A percentile compares a stretch with the other conserved stretches of the same genome.
These are phyloP conservation scores for Aspergillus calidoustus DNA, from an alignment of 2,329 filamentous ascomycete genomes.

Conservation along the genomic window DNA sequence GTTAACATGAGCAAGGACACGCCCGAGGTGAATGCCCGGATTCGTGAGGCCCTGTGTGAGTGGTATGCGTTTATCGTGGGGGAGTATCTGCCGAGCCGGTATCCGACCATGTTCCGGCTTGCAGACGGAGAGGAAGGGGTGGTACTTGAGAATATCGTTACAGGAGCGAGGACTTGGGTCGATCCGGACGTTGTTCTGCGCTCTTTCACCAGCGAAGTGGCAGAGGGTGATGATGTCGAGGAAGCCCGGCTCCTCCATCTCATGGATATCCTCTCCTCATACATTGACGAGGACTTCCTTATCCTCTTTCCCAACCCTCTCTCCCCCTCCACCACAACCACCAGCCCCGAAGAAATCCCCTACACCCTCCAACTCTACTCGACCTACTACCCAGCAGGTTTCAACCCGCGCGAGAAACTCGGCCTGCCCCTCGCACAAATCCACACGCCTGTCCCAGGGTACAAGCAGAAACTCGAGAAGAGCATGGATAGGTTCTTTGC, in stretches of 20 bases:
- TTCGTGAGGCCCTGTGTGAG: conserved; percentile 57
- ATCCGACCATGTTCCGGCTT: conserved; percentile 57
- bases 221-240: neutral
- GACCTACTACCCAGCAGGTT: conserved; percentile 63
- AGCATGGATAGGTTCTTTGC: conserved; percentile 68
- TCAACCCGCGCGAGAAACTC: conserved; percentile 61
- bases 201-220: neutral
- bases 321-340: conserved; percentile 23
- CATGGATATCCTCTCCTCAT: conserved; percentile 54
- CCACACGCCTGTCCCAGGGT: conserved; percentile 63
- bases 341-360: conserved; percentile 29
- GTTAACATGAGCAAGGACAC: conserved; percentile 34
- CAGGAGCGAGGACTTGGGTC: conserved; percentile 47
- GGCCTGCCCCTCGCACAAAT: conserved; percentile 58
- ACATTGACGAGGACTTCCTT: conserved; percentile 65
- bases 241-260: conserved; percentile 21
- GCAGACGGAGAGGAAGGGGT: conserved; percentile 22
- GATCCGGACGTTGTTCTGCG: neutral
- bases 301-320: conserved; percentile 55
- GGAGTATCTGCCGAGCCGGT: conserved; percentile 62
- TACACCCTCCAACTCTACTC: conserved; percentile 63
- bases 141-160: conserved; percentile 53
- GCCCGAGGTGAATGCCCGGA: conserved; percentile 38
- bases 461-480: conserved; percentile 59
- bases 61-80: conserved; percentile 60